Evolutionary conservation across 78 protist genomes (phyloP).

Genomic region (Dictyostelium purpureum): DNA sequence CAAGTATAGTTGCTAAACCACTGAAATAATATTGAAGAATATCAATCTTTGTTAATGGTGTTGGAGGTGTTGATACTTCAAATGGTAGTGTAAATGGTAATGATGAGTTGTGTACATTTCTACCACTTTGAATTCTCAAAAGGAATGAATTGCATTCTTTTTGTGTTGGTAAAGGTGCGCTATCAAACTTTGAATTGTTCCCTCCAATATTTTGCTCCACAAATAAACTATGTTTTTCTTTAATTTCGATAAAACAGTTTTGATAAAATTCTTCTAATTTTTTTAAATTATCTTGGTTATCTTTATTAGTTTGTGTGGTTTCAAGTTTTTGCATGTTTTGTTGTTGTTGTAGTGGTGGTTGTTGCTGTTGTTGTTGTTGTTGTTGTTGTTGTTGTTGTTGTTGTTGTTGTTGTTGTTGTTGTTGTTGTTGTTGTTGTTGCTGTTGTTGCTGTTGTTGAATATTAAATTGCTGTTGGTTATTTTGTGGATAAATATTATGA

Average conservation of each 20-base stretch:
- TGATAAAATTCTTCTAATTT: constrained; percentile 23
- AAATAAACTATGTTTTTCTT: too few species aligned
- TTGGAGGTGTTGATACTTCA: neutral
- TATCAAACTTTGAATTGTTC: neutral
- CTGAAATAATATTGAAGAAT: constrained; percentile 41
- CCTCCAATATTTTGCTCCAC: constrained; percentile 54
- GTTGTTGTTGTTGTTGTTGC: too few species aligned
- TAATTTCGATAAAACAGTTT: too few species aligned
- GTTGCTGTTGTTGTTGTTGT: neutral
- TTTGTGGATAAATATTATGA: too few species aligned
- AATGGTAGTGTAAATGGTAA: constrained; percentile 24
- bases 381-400: neutral
- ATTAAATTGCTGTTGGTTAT: too few species aligned
- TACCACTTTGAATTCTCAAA: neutral
- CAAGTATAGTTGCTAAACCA: constrained; percentile 29
- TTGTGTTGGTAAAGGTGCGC: neutral
- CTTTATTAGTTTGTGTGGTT: neutral
- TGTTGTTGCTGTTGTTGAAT: too few species aligned
- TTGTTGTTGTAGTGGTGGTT: neutral
- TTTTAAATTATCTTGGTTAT: constrained; percentile 21
- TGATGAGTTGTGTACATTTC: constrained; percentile 14
- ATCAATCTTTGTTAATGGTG: neutral
- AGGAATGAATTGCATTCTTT: neutral
- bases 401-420: neutral
- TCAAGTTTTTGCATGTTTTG: neutral